Percentiles rank a stretch among this genome's conserved stretches.
Conservation (phyloP, 2,329 filamentous ascomycete species). For the Colletotrichum australisinense region DNA sequence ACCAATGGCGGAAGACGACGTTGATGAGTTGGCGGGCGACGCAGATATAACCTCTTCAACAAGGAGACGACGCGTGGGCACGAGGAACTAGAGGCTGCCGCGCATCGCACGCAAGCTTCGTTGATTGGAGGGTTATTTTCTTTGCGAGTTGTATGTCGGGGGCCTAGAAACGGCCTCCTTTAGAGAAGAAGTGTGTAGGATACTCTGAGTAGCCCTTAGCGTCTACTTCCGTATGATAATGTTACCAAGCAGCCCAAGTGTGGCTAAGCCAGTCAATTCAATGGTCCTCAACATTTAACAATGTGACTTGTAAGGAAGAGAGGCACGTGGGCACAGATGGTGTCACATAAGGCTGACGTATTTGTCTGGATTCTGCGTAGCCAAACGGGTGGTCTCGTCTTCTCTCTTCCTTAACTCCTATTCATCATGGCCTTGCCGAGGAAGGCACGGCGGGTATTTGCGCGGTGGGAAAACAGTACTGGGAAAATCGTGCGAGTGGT, state of each 20-base stretch:
- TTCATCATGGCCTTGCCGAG: too few species aligned
- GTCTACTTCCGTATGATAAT: constrained; percentile 18
- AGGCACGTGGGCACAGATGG: not conserved
- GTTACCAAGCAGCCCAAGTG: constrained; percentile 8
- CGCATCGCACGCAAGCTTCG: not conserved
- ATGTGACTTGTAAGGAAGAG: not conserved
- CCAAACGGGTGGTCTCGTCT: too few species aligned
- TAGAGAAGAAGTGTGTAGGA: constrained; percentile 9
- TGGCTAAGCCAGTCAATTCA: not conserved
- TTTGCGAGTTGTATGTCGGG: not conserved
- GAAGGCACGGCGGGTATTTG: too few species aligned
- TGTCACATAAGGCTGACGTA: too few species aligned
- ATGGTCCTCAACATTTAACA: not conserved
- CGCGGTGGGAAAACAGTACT: too few species aligned
- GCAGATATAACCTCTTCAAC: constrained; percentile 46
- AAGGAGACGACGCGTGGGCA: constrained; percentile 50
- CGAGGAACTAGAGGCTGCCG: constrained; percentile 45
- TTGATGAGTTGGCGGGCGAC: constrained; percentile 58
- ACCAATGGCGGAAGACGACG: constrained; percentile 56
- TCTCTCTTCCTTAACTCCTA: too few species aligned
- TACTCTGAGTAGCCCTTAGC: not conserved
- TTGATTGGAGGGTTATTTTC: not conserved
- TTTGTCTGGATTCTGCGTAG: too few species aligned
- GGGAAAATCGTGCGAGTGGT: too few species aligned
- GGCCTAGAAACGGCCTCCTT: not conserved